These are phyloP conservation scores for Phymatotrichopsis omnivora DNA, from an alignment of 2,329 filamentous ascomycete genomes.

Conservation along the genomic window DNA sequence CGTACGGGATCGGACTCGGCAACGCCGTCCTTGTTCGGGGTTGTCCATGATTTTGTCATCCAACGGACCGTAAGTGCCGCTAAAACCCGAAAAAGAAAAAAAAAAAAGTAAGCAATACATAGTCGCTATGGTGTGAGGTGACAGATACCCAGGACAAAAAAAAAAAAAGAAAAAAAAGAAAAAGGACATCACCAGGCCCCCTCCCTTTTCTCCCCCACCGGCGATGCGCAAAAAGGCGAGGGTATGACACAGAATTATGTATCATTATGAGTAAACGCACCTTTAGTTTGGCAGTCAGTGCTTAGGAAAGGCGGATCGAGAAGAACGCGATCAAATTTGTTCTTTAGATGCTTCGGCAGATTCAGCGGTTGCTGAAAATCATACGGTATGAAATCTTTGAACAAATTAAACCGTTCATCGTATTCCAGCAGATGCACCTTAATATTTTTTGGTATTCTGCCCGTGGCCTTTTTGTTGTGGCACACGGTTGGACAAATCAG, in stretches of 20 bases:
- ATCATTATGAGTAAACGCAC: no score
- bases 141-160: not conserved
- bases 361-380: constrained; percentile 59
- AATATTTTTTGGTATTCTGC: constrained; percentile 37
- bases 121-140: not conserved
- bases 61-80: constrained; percentile 66
- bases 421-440: constrained; percentile 60
- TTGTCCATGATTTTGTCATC: constrained; percentile 47
- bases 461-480: constrained; percentile 8
- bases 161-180: not conserved
- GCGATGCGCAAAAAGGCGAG: no score
- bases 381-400: constrained; percentile 64
- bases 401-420: constrained; percentile 62
- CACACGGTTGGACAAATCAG: no score
- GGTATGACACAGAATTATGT: no score
- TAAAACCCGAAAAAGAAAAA: no score
- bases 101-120: not conserved
- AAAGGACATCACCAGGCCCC: no score
- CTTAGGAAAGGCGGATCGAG: constrained; percentile 71
- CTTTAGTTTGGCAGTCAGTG: constrained; percentile 70
- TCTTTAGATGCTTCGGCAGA: constrained; percentile 32
- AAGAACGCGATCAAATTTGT: constrained; percentile 57
- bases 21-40: constrained; percentile 30
- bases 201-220: no score
- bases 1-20: constrained; percentile 29